Evolutionary conservation across 2,329 filamentous ascomycete genomes (phyloP).

Genomic region (Stromatinia cepivora): DNA sequence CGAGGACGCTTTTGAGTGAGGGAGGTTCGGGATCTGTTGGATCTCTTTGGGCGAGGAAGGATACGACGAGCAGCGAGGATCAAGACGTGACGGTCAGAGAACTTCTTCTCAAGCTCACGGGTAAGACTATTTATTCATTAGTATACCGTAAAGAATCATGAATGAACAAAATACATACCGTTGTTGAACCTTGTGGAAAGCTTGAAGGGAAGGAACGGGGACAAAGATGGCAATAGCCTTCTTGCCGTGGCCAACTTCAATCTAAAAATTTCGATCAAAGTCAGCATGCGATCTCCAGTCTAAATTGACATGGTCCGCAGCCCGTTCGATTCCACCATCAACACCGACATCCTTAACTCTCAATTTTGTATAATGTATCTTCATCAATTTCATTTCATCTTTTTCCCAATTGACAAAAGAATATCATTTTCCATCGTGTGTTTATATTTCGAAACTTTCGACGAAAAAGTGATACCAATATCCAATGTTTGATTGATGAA

Average conservation of each 20-base stretch:
- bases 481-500: constrained; percentile 15
- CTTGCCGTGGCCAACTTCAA: constrained; percentile 99
- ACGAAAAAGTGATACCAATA: constrained; percentile 11
- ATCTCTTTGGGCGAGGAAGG: constrained; percentile 97
- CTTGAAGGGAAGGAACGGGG: constrained; percentile 95
- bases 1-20: constrained; percentile 99
- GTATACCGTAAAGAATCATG: not conserved
- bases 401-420: constrained; percentile 25
- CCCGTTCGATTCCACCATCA: constrained; percentile 66
- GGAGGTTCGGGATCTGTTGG: constrained; percentile 90
- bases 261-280: constrained; percentile 68
- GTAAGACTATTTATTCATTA: constrained; percentile 67
- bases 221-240: constrained; percentile 99
- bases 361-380: constrained; percentile 27
- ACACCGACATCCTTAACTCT: constrained; percentile 36
- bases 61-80: constrained; percentile 99
- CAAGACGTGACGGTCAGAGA: constrained; percentile 99
- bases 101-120: constrained; percentile 99
- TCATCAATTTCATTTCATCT: constrained; percentile 30
- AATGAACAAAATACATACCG: constrained; percentile 65
- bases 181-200: constrained; percentile 99
- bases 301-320: constrained; percentile 62
- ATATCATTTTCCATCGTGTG: constrained; percentile 8
- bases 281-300: constrained; percentile 75
- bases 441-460: constrained; percentile 13